phyloP scores from a whole-genome alignment of 2,329 filamentous ascomycete genomes.

The Cladorrhinum sp. region DNA sequence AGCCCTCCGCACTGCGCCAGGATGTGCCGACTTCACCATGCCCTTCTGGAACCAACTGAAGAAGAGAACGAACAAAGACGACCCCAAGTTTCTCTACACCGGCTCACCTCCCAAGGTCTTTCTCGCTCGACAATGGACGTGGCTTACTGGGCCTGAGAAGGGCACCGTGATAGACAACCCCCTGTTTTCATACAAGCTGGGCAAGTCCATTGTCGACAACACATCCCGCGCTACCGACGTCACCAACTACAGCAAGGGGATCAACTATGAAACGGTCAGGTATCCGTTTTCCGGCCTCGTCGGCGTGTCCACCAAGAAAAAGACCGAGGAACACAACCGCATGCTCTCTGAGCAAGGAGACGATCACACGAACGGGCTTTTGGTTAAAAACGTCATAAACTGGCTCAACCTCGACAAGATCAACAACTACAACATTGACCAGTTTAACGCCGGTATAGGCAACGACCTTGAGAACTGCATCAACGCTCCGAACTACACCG shows the following conservation, averaged over 20 bases:
- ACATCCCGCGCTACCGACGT: not conserved
- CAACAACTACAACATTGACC: not conserved
- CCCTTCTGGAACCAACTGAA: conserved; percentile 28
- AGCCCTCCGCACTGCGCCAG: conserved; percentile 17
- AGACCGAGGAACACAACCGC: conserved; percentile 15
- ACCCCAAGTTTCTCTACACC: not conserved
- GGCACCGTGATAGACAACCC: conserved; percentile 20
- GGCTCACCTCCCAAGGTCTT: not conserved
- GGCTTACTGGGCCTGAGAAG: not conserved
- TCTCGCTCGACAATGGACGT: not conserved
- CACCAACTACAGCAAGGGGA: conserved; percentile 22
- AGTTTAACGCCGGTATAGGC: conserved; percentile 10
- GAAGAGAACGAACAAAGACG: not conserved
- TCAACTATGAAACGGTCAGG: conserved; percentile 25
- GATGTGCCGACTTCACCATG: conserved; percentile 17
- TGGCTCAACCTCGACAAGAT: conserved; percentile 13
- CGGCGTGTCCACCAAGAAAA: conserved; percentile 11
- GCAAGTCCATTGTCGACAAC: conserved; percentile 19
- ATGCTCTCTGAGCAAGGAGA: not conserved
- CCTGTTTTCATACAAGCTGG: conserved; percentile 27
- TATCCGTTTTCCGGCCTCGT: conserved; percentile 30
- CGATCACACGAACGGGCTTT: not conserved
- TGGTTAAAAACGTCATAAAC: conserved; percentile 1
- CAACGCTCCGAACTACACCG: conserved; percentile 33
- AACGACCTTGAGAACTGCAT: conserved; percentile 25